These are phyloP conservation scores for Lichina pygmaea DNA, from an alignment of 495 filamentous ascomycete genomes.

Conservation along the genomic window DNA sequence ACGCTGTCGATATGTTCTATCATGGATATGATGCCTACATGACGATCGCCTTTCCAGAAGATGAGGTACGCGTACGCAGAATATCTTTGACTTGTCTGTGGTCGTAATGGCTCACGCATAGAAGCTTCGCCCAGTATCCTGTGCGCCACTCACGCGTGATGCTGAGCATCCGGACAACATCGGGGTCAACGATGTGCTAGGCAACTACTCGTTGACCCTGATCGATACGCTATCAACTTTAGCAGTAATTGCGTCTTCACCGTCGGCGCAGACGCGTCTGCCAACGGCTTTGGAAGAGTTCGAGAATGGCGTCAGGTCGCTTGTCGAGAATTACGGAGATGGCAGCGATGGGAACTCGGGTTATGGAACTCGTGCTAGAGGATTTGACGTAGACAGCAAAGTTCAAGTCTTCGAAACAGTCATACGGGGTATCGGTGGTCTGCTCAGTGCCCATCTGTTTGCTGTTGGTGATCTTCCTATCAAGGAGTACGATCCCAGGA, in stretches of 20 bases:
- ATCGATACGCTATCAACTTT: constrained; percentile 87
- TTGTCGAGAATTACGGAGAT: constrained; percentile 76
- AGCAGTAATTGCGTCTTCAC: constrained; percentile 56
- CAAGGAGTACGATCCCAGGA: constrained; percentile 34
- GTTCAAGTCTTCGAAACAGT: constrained; percentile 97
- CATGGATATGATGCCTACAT: constrained; percentile 95
- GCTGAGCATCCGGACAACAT: constrained; percentile 51
- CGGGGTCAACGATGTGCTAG: constrained; percentile 82
- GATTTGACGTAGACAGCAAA: constrained; percentile 90
- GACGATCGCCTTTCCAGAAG: constrained; percentile 79
- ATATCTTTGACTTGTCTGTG: background rate
- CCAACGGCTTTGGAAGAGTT: constrained; percentile 29
- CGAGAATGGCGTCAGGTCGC: constrained; percentile 46
- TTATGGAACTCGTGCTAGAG: constrained; percentile 44
- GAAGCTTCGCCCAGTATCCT: constrained; percentile 61
- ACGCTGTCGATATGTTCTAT: constrained; percentile 83
- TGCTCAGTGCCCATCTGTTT: constrained; percentile 83
- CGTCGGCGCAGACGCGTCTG: constrained; percentile 5
- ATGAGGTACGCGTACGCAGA: constrained; percentile 30
- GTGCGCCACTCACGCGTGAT: constrained; percentile 59
- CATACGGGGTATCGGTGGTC: constrained; percentile 73
- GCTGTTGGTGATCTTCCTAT: constrained; percentile 75
- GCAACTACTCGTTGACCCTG: constrained; percentile 86
- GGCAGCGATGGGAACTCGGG: constrained; percentile 41
- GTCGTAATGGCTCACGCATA: background rate